Percentiles rank a stretch among this genome's conserved stretches.
These are phyloP conservation scores for Hypoxylon sp. DNA, from an alignment of 2,329 filamentous ascomycete genomes.

Conservation along the genomic window DNA sequence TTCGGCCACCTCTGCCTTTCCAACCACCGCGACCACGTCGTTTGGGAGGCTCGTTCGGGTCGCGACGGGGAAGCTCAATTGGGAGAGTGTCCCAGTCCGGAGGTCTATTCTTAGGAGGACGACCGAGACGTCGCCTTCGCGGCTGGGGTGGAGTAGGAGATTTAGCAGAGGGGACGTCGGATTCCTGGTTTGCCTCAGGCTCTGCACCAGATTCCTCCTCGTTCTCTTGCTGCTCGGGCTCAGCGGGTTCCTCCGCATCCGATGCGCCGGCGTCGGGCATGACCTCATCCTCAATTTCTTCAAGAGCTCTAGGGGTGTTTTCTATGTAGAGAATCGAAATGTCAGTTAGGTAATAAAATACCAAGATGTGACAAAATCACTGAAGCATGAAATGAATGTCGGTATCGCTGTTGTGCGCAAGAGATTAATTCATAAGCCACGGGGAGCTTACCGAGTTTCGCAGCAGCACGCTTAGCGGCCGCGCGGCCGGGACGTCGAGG, in stretches of 20 bases:
- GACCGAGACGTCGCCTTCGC: constrained; percentile 82
- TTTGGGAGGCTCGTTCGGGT: constrained; percentile 69
- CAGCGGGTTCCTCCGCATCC: constrained; percentile 47
- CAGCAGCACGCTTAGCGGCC: constrained; percentile 59
- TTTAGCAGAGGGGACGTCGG: constrained; percentile 59
- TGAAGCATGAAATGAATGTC: neutral
- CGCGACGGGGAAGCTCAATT: constrained; percentile 66
- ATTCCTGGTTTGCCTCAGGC: constrained; percentile 52
- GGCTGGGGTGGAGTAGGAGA: constrained; percentile 69
- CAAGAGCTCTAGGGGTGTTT: constrained; percentile 62
- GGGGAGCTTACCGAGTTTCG: constrained; percentile 56
- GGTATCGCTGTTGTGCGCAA: neutral
- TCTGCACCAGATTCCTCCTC: constrained; percentile 55
- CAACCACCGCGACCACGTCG: constrained; percentile 78
- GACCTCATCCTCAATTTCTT: constrained; percentile 63
- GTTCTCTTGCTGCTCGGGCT: constrained; percentile 56
- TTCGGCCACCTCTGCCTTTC: constrained; percentile 73
- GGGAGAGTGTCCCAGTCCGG: constrained; percentile 78
- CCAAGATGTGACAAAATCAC: constrained; percentile 9
- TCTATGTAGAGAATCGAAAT: constrained; percentile 52
- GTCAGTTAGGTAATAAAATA: constrained; percentile 19
- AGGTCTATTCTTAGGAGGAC: constrained; percentile 86
- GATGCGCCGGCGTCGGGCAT: constrained; percentile 60
- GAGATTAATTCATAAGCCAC: constrained; percentile 2
- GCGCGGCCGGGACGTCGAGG: constrained; percentile 59